phyloP scores from a whole-genome alignment of 345 rosid species.

The Linum lewisii region DNA sequence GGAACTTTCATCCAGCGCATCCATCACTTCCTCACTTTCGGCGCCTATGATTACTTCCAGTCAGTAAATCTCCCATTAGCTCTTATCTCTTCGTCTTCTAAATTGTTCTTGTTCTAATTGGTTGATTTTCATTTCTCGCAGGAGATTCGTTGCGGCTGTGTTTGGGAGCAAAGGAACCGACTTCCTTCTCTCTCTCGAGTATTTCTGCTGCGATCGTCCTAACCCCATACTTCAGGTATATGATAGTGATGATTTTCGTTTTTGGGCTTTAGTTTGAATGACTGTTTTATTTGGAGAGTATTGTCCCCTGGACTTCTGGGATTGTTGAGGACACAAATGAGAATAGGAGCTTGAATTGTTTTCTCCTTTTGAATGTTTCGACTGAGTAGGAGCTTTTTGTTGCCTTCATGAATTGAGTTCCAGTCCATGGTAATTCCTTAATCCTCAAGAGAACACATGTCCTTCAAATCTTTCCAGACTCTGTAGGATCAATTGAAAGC shows the following conservation, averaged over 20 bases:
- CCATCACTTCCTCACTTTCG: slow-evolving; percentile 74
- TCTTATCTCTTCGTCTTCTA: slow-evolving; percentile 1
- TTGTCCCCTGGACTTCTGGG: too few species aligned
- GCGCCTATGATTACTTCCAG: slow-evolving; percentile 79
- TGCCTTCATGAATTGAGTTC: too few species aligned
- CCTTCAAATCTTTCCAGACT: too few species aligned
- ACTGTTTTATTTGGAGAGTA: too few species aligned
- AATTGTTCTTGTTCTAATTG: slow-evolving; percentile 1
- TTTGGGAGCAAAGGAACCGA: slow-evolving; percentile 54
- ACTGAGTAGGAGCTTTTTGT: too few species aligned
- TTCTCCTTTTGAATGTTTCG: too few species aligned
- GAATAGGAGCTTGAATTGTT: too few species aligned
- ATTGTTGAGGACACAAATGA: too few species aligned
- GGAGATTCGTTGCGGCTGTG: slow-evolving; percentile 49
- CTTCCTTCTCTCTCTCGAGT: slow-evolving; percentile 45
- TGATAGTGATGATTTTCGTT: background rate
- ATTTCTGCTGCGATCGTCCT: slow-evolving; percentile 74
- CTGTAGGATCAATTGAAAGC: too few species aligned
- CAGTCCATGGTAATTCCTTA: too few species aligned
- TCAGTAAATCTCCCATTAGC: slow-evolving; percentile 17
- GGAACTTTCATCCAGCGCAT: slow-evolving; percentile 66
- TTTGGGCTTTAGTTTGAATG: too few species aligned
- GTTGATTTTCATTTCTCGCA: slow-evolving; percentile 14
- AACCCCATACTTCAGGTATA: slow-evolving; percentile 69
- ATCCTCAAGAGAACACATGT: too few species aligned